Conservation (phyloP, 75 land plant genomes). For the Picea glauca region DNA sequence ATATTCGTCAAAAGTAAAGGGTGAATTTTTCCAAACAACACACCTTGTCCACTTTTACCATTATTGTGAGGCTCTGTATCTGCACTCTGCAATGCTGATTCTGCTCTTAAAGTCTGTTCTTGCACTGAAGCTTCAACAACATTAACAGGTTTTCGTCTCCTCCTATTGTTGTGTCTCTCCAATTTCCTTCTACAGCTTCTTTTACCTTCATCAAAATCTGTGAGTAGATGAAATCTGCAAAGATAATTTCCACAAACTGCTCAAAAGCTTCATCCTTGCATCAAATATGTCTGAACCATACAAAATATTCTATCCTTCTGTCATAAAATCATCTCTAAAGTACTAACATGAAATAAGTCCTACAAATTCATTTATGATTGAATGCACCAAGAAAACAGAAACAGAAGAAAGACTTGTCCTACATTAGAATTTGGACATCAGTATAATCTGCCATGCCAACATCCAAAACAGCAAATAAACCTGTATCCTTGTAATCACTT, state of each 20-base stretch:
- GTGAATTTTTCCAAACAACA: neutral
- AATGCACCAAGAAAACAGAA: neutral
- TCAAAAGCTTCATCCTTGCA: neutral
- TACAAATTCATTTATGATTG: neutral
- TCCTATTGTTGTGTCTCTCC: constrained; percentile 88
- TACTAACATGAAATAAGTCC: neutral
- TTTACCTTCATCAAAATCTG: constrained; percentile 97
- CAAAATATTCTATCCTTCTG: neutral
- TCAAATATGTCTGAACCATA: constrained; percentile 6
- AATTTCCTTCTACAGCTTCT: constrained; percentile 96
- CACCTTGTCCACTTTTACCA: constrained; percentile 46
- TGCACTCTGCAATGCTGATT: constrained; percentile 4
- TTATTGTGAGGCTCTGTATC: constrained; percentile 16
- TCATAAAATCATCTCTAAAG: neutral
- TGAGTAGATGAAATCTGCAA: constrained; percentile 81
- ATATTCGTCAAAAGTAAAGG: constrained; percentile 4
- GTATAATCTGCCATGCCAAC: neutral
- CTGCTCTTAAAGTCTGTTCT: constrained; percentile 19
- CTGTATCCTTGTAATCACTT: neutral
- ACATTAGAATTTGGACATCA: neutral
- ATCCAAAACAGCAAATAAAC: neutral
- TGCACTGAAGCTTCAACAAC: constrained; percentile 25
- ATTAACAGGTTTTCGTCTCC: constrained; percentile 57
- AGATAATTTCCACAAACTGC: neutral
- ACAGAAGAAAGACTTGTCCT: no score